Evolutionary conservation across 371 early-diverging fungal genomes (phyloP), one percentile per base, ranked within the genome.

Genomic region (Dinochytrium kinnereticum): DNA sequence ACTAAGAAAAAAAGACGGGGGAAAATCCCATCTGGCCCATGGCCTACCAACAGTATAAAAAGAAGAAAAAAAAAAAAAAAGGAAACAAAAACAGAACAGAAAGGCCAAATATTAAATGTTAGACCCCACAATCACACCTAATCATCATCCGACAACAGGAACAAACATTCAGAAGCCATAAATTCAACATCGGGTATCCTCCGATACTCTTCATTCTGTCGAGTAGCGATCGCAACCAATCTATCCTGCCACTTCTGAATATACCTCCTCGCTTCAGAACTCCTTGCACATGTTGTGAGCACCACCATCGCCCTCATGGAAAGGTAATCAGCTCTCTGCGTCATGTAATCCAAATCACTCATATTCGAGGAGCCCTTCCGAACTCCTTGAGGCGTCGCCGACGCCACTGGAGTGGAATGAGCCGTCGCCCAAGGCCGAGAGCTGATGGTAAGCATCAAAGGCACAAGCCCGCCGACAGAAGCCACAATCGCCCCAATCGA

Each of bases 371-470:
- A 55, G 57, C 26, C 26, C 30, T 55, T 55, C 57, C 24, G 10
- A 30, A 10, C 26, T 15, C 26, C 10, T 26, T 55, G 21, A 5
- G 24, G 26, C 5, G 10, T 19, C 36, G 5, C 5, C 13, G 61
- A 7, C 10, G 26, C 10, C 61, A 26, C 61, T 17, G 66, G 66
- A 26, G 38, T 15, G 10, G 36, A 26, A 21, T 44, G 17, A 2
- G 13, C 5, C 44, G 38, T 40, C 5, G 38, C 49, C 44, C 49
- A 40, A 2, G 44, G 66, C 40, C 44, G 66, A 5, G 38, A 44
- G 44, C 66, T 66, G 5, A 66, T 66, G 7, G 7, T 40, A 2
- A 66, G 66, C 66, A 66, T 66, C 26, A 40, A 21, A 5, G 66
- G 44, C 2, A 66, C 28, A 3, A 66, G 30, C 30, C 66, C 66